Evolutionary conservation across 1,284 basidiomycete genomes (phyloP).

Genomic region (Rhodotorula sp.): DNA sequence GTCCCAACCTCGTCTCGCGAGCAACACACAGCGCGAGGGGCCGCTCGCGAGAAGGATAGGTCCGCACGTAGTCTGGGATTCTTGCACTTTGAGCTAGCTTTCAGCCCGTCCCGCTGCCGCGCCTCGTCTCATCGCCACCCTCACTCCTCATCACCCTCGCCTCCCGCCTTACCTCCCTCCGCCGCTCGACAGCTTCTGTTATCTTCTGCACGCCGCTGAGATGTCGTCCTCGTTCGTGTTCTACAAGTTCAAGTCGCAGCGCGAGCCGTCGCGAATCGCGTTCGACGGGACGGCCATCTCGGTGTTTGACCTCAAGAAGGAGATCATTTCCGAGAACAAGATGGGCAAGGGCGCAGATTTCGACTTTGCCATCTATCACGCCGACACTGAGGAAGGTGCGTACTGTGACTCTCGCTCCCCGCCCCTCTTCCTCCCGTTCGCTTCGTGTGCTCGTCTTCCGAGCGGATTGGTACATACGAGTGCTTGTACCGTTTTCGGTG

Average conservation of each 20-base stretch:
- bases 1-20: too few relatives aligned
- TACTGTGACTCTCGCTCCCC: slow-evolving; percentile 14
- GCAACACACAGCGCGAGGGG: too few relatives aligned
- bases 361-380: slow-evolving; percentile 84
- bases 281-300: slow-evolving; percentile 99
- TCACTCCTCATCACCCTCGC: neutral
- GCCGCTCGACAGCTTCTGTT: too few relatives aligned
- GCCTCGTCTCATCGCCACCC: neutral
- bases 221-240: slow-evolving; percentile 61
- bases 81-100: neutral
- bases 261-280: slow-evolving; percentile 88
- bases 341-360: slow-evolving; percentile 92
- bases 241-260: slow-evolving; percentile 96
- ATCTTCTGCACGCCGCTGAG: too few relatives aligned
- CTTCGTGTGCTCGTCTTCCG: neutral
- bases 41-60: neutral
- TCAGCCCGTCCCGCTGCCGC: neutral
- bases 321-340: slow-evolving; percentile 94
- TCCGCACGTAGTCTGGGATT: neutral
- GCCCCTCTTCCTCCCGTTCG: neutral
- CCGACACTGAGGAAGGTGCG: slow-evolving; percentile 75
- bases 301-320: slow-evolving; percentile 98
- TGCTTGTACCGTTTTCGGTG: neutral
- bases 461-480: neutral
- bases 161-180: neutral